These are phyloP conservation scores for Nectriaceae sp. DNA, from an alignment of 2,329 filamentous ascomycete genomes.

Conservation along the genomic window DNA sequence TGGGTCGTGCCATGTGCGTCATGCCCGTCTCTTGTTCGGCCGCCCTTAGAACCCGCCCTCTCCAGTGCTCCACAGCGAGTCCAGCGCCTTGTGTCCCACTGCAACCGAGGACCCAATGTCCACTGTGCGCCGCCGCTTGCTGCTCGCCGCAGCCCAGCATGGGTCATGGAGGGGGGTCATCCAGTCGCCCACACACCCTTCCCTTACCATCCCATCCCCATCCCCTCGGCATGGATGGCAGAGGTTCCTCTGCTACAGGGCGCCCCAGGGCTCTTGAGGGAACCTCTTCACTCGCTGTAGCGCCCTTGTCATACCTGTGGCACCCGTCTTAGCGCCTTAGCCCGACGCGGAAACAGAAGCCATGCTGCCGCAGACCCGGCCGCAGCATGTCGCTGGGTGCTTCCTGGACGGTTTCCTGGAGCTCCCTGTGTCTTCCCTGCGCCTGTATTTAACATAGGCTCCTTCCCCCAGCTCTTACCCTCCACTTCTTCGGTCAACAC, in stretches of 20 bases:
- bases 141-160: conserved; percentile 3
- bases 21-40: conserved; percentile 13
- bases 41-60: conserved; percentile 2
- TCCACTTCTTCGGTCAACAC: conserved; percentile 31
- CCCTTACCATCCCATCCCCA: conserved; percentile 1
- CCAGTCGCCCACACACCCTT: conserved; percentile 5
- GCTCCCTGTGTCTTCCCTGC: conserved; percentile 19
- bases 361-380: conserved; percentile 16
- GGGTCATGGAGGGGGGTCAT: conserved; percentile 4
- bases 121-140: conserved; percentile 1
- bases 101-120: background rate
- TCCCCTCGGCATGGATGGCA: conserved; percentile 13
- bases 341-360: conserved; percentile 18
- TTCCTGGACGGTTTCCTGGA: too few species aligned
- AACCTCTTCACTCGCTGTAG: background rate
- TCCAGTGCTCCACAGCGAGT: conserved; percentile 4
- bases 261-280: background rate
- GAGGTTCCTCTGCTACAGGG: conserved; percentile 2
- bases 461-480: conserved; percentile 28
- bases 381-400: too few species aligned
- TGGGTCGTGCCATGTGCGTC: conserved; percentile 29
- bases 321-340: conserved; percentile 25
- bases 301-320: conserved; percentile 14
- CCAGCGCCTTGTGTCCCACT: background rate
- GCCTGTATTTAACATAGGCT: conserved; percentile 34